A percentile compares a stretch with the other conserved stretches of the same genome.
Evolutionary conservation across 2,329 filamentous ascomycete genomes (phyloP).

Genomic region (Colletotrichum godetiae): DNA sequence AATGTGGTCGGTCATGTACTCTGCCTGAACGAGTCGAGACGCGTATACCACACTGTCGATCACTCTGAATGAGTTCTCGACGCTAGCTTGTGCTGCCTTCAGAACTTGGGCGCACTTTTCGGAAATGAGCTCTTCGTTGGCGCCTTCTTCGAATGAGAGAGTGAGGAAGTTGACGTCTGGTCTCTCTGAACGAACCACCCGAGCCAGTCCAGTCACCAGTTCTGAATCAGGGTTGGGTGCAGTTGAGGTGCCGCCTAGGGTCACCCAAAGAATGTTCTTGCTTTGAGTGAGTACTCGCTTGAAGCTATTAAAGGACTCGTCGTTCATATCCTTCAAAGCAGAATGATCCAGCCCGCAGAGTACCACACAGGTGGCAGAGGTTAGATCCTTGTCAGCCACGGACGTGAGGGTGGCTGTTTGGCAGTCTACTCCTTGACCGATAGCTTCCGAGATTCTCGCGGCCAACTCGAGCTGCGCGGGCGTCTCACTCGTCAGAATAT

Average conservation of each 20-base stretch:
- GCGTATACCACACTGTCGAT: neutral
- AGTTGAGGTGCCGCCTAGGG: slow-evolving; percentile 19
- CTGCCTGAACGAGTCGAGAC: slow-evolving; percentile 19
- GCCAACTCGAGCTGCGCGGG: slow-evolving; percentile 3
- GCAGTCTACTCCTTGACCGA: neutral
- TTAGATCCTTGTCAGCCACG: slow-evolving; percentile 28
- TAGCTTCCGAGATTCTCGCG: neutral
- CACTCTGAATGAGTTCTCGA: slow-evolving; percentile 25
- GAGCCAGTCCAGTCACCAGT: slow-evolving; percentile 39
- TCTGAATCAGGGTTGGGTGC: slow-evolving; percentile 36
- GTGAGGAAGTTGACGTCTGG: slow-evolving; percentile 37
- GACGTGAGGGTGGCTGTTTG: neutral
- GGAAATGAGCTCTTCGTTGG: slow-evolving; percentile 5
- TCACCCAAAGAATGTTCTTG: slow-evolving; percentile 30
- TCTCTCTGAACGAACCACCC: slow-evolving; percentile 37
- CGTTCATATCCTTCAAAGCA: slow-evolving; percentile 36
- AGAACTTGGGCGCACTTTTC: slow-evolving; percentile 14
- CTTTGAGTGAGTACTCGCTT: slow-evolving; percentile 39
- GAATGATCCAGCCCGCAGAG: slow-evolving; percentile 39
- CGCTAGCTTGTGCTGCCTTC: neutral
- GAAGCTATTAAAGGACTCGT: slow-evolving; percentile 34
- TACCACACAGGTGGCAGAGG: slow-evolving; percentile 37
- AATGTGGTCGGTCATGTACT: slow-evolving; percentile 27
- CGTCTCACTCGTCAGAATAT: slow-evolving; percentile 5
- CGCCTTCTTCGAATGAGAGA: slow-evolving; percentile 35